Base-by-base conservation (phyloP, 345 rosid species). In the Garcia nutans region DNA sequence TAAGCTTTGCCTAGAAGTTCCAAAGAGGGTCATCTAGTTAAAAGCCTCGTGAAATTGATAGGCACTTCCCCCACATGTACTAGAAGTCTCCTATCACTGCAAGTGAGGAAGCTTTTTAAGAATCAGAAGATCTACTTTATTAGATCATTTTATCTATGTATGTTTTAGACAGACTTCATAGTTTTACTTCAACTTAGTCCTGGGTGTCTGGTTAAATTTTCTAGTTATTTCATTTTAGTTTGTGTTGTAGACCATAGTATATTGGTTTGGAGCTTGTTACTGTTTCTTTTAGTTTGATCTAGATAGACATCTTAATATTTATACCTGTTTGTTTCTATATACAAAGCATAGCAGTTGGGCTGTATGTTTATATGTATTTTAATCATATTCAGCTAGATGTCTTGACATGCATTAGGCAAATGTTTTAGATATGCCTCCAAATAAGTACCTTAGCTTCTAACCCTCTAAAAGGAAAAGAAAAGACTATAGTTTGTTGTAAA, bases 1-100 rank as follows among this genome's bases (percentile, higher is more conserved):
- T 84, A 80, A 81, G 76, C 78, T 80, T 76, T 82, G 77, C 82
- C 77, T 87, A 87, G 89, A 80, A 82, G 87, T 80, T 82, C 59
- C 85, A 47, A 67, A 71, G 81, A 85, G 80, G 79, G 69, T 80
- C 74, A 75, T 80, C 74, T 85, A 89, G 89, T 71, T 80, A 60
- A 75, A 75, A 75, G 78, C 72, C 70, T 76, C 44, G 26, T 76
- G 85, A 82, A 54, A 65, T 72, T 65, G 81, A 72, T 88, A 88
- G 91, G 88, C 87, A 76, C 84, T 67, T 77, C 56, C 79, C 65
- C 65, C 65, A 69, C 81, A 73, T 72, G 82, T 59, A 74, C 85
- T 85, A 82, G 87, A 87, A 76, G 84, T 76, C 79, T 79, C 37
- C 68, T 70, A 71, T 77, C 60, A 45, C 75, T 78, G 85, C 86